Evolutionary conservation across 2,329 filamentous ascomycete species (phyloP).

Genomic region (Stylonectria norvegica): DNA sequence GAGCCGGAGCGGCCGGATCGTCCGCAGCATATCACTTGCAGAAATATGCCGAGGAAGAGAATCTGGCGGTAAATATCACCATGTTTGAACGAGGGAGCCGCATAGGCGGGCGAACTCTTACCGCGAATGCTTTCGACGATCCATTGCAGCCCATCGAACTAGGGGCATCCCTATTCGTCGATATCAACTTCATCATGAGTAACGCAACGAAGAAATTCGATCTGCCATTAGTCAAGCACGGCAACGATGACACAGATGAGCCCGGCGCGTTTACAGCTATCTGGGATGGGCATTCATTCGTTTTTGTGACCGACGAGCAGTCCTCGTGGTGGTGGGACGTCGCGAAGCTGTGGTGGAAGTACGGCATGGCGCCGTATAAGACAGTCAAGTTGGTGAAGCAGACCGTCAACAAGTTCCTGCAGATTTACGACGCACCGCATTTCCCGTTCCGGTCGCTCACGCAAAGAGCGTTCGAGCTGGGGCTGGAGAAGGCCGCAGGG

Average conservation of each 20-base stretch:
- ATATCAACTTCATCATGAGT: slow-evolving; percentile 77
- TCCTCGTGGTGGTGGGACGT: slow-evolving; percentile 74
- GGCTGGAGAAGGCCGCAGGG: slow-evolving; percentile 61
- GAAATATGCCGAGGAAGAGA: slow-evolving; percentile 62
- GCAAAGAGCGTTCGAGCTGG: slow-evolving; percentile 63
- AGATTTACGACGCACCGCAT: slow-evolving; percentile 73
- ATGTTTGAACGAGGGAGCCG: slow-evolving; percentile 77
- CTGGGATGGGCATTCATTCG: slow-evolving; percentile 77
- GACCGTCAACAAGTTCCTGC: slow-evolving; percentile 69
- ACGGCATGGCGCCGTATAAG: slow-evolving; percentile 73
- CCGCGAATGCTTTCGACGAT: slow-evolving; percentile 72
- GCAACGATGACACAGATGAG: slow-evolving; percentile 42
- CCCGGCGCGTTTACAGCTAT: slow-evolving; percentile 64
- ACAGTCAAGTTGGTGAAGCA: slow-evolving; percentile 69
- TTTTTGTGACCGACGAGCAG: slow-evolving; percentile 60
- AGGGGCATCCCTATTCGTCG: slow-evolving; percentile 88
- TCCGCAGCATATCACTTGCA: slow-evolving; percentile 81
- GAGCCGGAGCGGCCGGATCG: slow-evolving; percentile 83
- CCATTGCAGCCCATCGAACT: slow-evolving; percentile 70
- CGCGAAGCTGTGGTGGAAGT: slow-evolving; percentile 77
- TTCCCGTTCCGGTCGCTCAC: slow-evolving; percentile 84
- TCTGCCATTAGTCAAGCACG: slow-evolving; percentile 60
- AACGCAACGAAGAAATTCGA: slow-evolving; percentile 69
- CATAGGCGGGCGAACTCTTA: slow-evolving; percentile 83
- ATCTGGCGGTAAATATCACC: slow-evolving; percentile 70